These are phyloP conservation scores for Solanum etuberosum DNA, from an alignment of 257 asterid genomes.

Conservation along the genomic window DNA sequence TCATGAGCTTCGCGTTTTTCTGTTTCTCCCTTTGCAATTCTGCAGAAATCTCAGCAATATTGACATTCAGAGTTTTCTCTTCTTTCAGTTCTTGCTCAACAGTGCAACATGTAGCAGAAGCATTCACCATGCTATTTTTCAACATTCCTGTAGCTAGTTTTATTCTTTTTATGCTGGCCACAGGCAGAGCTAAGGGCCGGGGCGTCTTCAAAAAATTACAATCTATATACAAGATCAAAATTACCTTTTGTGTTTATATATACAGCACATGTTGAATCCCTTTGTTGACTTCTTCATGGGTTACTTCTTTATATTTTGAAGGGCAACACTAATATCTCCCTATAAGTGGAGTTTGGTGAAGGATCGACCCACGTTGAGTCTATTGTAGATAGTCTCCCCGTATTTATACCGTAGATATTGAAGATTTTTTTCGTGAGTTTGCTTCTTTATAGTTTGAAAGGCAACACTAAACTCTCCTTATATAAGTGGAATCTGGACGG, in stretches of 20 bases:
- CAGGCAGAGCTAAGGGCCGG: neutral
- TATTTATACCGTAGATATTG: neutral
- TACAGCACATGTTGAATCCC: neutral
- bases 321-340: neutral
- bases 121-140: neutral
- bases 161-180: neutral
- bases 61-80: neutral
- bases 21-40: slow-evolving; percentile 16
- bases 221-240: neutral
- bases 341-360: neutral
- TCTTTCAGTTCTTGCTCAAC: slow-evolving; percentile 2
- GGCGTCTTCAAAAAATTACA: neutral
- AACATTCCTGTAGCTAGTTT: neutral
- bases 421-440: neutral
- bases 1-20: slow-evolving; percentile 10
- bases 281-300: neutral
- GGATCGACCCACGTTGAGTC: neutral
- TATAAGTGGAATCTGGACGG: neutral
- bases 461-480: neutral
- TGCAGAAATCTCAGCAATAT: slow-evolving; percentile 8
- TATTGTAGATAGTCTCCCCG: neutral
- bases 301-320: neutral
- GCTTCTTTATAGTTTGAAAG: neutral
- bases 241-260: neutral
- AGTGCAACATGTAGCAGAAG: neutral